Base-by-base conservation (phyloP, 179 eudicot species). In the Spinacia oleracea region DNA sequence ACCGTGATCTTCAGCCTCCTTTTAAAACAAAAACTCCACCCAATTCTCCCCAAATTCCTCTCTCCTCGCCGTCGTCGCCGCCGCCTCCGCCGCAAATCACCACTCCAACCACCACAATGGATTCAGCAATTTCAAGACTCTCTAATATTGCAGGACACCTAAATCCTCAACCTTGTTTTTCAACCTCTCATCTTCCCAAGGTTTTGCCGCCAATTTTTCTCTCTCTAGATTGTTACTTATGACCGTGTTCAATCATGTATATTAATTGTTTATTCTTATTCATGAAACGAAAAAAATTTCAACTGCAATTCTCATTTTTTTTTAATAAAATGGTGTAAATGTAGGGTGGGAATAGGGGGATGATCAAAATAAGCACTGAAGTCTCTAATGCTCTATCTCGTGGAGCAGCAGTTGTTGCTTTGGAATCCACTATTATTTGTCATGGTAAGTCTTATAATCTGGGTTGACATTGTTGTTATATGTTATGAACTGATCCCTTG, bases 361-460 rank as follows among this genome's bases (percentile, higher is more conserved):
- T 71, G 56, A 68, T 85, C 48, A 87, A 83, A 82, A 5, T 85
- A 76, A 79, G 85, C 62, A 68, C 84, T 1, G 85, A 87, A 75
- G 88, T 87, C 23, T 75, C 82, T 27, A 83, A 75, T 72, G 90
- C 90, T 75, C 59, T 87, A 46, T 77, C 88, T 42, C 75, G 45
- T 64, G 90, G 88, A 51, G 80, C 80, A 34, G 79, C 88, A 10
- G 85, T 87, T 70, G 88, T 87, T 77, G 90, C 88, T 48, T 74
- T 87, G 45, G 90, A 87, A 56, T 87, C 90, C 4, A 87, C 90
- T 9, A 87, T 87, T 65, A 87, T 87, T 56, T 87, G 81, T 68
- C 88, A 87, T 72, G 90, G 90, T 87, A 83, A 3, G 18, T 3
- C 4, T 14, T 50, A 3, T 50, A n/a, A n/a, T n/a, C n/a, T n/a